Conservation (phyloP, 345 rosid species). For the Pistacia atlantica region DNA sequence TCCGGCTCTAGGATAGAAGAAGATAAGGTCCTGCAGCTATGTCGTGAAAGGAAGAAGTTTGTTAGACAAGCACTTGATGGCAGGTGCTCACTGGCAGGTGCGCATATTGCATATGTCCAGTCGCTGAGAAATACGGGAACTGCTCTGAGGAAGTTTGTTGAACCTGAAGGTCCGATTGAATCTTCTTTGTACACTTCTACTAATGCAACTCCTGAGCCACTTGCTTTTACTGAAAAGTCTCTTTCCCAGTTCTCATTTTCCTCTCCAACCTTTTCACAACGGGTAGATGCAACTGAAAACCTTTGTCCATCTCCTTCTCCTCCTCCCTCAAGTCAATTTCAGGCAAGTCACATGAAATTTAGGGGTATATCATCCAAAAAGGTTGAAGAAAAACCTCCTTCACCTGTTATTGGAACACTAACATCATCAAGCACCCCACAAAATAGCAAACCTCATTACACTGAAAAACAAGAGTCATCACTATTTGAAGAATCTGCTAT, state of each 20-base stretch:
- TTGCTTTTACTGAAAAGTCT: conserved; percentile 58
- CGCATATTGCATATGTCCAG: conserved; percentile 74
- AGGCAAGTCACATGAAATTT: conserved; percentile 68
- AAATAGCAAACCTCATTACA: conserved; percentile 38
- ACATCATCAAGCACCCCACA: conserved; percentile 58
- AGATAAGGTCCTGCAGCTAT: conserved; percentile 84
- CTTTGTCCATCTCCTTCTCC: conserved; percentile 70
- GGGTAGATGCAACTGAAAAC: conserved; percentile 42
- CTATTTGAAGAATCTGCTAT: conserved; percentile 51
- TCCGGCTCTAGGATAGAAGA: conserved; percentile 73
- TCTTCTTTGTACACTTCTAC: conserved; percentile 84
- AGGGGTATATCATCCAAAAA: conserved; percentile 57
- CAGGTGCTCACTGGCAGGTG: conserved; percentile 76
- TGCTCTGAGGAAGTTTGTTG: conserved; percentile 79
- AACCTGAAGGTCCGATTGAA: conserved; percentile 68
- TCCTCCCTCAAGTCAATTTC: conserved; percentile 51
- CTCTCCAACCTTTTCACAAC: conserved; percentile 64
- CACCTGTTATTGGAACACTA: conserved; percentile 43
- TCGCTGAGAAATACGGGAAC: conserved; percentile 70
- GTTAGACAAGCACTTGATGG: conserved; percentile 94
- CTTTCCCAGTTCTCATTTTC: conserved; percentile 61
- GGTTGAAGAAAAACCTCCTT: conserved; percentile 77
- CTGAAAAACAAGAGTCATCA: conserved; percentile 48
- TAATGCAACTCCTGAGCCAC: conserved; percentile 75
- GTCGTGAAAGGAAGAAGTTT: conserved; percentile 85